These are phyloP conservation scores for Bauhinia variegata DNA, from an alignment of 306 rosid species.

Conservation along the genomic window DNA sequence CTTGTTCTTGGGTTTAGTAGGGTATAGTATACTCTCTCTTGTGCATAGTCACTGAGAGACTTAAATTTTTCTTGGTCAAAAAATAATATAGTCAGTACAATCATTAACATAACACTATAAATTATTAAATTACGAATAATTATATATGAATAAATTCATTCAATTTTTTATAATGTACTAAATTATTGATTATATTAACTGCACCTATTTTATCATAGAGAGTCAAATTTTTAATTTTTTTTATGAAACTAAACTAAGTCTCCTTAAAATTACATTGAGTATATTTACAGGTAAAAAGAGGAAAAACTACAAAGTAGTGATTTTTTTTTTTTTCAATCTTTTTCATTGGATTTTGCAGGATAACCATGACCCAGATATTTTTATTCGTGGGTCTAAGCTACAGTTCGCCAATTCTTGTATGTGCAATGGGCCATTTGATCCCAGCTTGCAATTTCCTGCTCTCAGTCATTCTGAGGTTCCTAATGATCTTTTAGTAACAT, in stretches of 20 bases:
- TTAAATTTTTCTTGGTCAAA: too few relatives aligned
- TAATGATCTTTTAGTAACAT: not conserved
- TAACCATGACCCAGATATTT: slow-evolving; percentile 65
- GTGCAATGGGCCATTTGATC: slow-evolving; percentile 71
- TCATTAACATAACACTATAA: too few relatives aligned
- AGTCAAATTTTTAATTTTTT: too few relatives aligned
- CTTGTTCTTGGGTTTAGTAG: slow-evolving; percentile 73
- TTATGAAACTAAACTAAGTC: too few relatives aligned
- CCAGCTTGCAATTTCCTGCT: slow-evolving; percentile 66
- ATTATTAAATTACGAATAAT: too few relatives aligned
- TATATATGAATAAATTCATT: too few relatives aligned
- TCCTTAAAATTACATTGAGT: slow-evolving; percentile 16
- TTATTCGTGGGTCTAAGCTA: slow-evolving; percentile 64
- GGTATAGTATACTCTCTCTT: slow-evolving; percentile 43
- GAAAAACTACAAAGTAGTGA: not conserved
- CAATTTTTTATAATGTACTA: too few relatives aligned
- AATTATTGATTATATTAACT: too few relatives aligned
- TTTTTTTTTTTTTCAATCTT: too few relatives aligned
- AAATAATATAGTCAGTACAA: not conserved
- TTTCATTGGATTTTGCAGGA: slow-evolving; percentile 51
- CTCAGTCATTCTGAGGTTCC: slow-evolving; percentile 62
- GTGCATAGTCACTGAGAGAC: not conserved
- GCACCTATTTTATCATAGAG: too few relatives aligned
- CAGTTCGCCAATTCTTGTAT: slow-evolving; percentile 80
- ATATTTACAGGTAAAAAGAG: too few relatives aligned